phyloP scores from a whole-genome alignment of 73 alveolate genomes.

The Tetrahymena elliotti region DNA sequence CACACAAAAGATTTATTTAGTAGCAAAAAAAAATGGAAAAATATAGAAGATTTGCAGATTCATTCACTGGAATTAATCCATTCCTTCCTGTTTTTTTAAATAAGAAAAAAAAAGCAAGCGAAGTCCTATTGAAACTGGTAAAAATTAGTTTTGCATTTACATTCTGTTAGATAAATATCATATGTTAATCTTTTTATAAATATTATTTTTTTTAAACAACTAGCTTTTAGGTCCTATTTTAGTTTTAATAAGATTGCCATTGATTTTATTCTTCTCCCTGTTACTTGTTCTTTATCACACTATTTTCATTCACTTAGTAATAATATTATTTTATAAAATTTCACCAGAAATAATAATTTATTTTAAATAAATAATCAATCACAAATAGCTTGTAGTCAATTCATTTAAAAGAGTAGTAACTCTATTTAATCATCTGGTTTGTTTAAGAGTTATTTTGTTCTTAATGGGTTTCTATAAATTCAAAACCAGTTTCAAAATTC shows the following conservation, averaged over 20 bases:
- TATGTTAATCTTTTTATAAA: background rate
- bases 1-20: background rate
- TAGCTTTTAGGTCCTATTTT: slow-evolving; percentile 13
- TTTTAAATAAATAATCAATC: background rate
- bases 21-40: slow-evolving; percentile 18
- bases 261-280: background rate
- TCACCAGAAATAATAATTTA: background rate
- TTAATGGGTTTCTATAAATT: slow-evolving; percentile 1
- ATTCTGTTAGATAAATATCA: too few relatives aligned
- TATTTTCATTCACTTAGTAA: background rate
- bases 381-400: background rate
- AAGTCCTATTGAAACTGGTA: background rate
- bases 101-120: background rate
- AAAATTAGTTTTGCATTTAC: background rate
- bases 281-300: background rate
- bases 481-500: background rate
- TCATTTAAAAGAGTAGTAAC: background rate
- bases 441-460: slow-evolving; percentile 7
- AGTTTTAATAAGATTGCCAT: slow-evolving; percentile 12
- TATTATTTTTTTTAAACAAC: background rate
- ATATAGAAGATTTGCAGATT: slow-evolving; percentile 37
- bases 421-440: background rate
- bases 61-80: slow-evolving; percentile 23
- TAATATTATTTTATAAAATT: background rate
- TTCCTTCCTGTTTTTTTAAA: slow-evolving; percentile 28